Conservation (phyloP, 2,329 filamentous ascomycete species). For the Fusarium miscanthi region DNA sequence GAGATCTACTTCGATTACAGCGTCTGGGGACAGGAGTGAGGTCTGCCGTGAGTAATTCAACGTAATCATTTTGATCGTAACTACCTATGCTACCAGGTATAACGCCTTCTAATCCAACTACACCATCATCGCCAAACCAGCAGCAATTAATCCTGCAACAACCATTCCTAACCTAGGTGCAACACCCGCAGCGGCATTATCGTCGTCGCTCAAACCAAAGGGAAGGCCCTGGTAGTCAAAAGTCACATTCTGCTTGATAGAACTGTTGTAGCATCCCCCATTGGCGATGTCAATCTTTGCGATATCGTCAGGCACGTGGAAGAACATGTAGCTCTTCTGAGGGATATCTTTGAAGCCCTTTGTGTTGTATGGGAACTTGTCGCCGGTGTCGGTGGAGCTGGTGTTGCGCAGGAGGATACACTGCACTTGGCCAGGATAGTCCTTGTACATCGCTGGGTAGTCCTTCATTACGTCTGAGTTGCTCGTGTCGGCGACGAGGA, state of each 20-base stretch:
- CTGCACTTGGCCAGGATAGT: constrained; percentile 77
- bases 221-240: constrained; percentile 73
- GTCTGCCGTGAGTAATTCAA: background rate
- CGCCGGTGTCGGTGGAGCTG: constrained; percentile 71
- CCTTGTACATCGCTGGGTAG: constrained; percentile 69
- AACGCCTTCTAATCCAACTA: constrained; percentile 11
- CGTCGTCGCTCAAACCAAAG: constrained; percentile 54
- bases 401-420: constrained; percentile 84
- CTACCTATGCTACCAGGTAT: background rate
- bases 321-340: constrained; percentile 81
- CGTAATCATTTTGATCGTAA: constrained; percentile 15
- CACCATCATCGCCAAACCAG: constrained; percentile 39
- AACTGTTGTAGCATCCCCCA: constrained; percentile 74
- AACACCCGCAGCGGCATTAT: constrained; percentile 46
- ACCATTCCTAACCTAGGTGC: constrained; percentile 37
- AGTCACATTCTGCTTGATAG: constrained; percentile 76
- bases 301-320: constrained; percentile 77
- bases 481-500: constrained; percentile 80
- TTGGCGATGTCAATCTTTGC: constrained; percentile 72
- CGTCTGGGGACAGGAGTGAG: background rate
- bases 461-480: constrained; percentile 81
- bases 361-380: constrained; percentile 82
- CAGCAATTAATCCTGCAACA: constrained; percentile 32
- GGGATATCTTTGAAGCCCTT: constrained; percentile 74
- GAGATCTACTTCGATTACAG: background rate